These are phyloP conservation scores for Silene latifolia DNA, from an alignment of 148 eudicot species.

Conservation along the genomic window DNA sequence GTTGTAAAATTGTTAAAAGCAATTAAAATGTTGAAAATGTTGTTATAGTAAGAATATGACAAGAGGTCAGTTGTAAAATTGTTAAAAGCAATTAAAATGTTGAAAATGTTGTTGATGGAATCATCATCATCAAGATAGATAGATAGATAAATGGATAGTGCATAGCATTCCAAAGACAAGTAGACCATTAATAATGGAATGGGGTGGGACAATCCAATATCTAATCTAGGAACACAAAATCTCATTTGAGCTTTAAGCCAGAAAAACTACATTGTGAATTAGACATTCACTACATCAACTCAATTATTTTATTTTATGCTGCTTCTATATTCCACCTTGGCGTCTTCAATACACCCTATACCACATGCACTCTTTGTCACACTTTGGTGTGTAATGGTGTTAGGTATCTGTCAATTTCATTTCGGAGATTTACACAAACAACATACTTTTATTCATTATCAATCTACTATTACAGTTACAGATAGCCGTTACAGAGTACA, in stretches of 20 bases:
- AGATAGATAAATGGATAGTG: too few relatives aligned
- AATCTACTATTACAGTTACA: conserved; percentile 25
- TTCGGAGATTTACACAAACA: not conserved
- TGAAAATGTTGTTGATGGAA: too few relatives aligned
- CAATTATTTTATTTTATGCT: too few relatives aligned
- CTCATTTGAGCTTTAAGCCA: not conserved
- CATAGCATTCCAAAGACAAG: not conserved
- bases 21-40: too few relatives aligned
- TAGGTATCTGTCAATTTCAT: too few relatives aligned
- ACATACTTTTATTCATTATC: conserved; percentile 28
- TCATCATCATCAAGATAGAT: not conserved
- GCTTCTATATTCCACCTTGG: not conserved
- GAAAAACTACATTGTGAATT: not conserved
- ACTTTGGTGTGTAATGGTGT: too few relatives aligned
- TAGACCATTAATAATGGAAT: not conserved
- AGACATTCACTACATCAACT: too few relatives aligned
- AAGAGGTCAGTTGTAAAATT: too few relatives aligned
- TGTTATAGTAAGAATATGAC: too few relatives aligned
- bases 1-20: too few relatives aligned
- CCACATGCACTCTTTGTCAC: not conserved
- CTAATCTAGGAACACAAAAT: not conserved
- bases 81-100: too few relatives aligned
- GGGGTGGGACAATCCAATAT: not conserved
- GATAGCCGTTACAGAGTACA: conserved; percentile 22
- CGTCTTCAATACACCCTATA: not conserved